Evolutionary conservation across 192 early-diverging fungal genomes (phyloP).

Genomic region (Coemansia pectinata): DNA sequence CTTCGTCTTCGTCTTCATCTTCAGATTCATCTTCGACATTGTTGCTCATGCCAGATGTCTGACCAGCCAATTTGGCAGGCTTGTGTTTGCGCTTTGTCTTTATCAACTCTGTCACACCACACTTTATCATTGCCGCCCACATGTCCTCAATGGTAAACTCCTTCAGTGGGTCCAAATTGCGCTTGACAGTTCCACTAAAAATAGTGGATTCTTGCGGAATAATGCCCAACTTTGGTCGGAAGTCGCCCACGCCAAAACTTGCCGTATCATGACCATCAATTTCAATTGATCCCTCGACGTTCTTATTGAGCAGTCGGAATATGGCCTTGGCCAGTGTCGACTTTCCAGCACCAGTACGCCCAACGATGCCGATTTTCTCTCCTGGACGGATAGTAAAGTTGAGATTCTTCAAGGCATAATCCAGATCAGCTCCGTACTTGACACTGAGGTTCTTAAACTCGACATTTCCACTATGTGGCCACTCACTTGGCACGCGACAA

Average conservation of each 20-base stretch:
- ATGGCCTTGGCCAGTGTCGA: slow-evolving; percentile 59
- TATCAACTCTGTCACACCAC: not conserved
- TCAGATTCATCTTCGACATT: not conserved
- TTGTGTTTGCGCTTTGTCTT: not conserved
- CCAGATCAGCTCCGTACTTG: slow-evolving; percentile 57
- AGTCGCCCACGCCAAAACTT: slow-evolving; percentile 55
- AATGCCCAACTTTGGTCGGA: slow-evolving; percentile 55
- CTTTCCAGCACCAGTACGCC: slow-evolving; percentile 79
- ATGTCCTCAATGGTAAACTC: slow-evolving; percentile 57
- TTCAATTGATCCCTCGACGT: slow-evolving; percentile 55
- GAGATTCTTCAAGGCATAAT: slow-evolving; percentile 62
- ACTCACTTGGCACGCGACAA: slow-evolving; percentile 42
- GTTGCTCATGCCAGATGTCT: not conserved
- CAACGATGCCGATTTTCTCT: slow-evolving; percentile 67
- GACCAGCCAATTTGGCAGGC: not conserved
- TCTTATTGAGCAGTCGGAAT: slow-evolving; percentile 65
- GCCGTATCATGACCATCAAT: slow-evolving; percentile 75
- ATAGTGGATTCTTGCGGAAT: slow-evolving; percentile 68
- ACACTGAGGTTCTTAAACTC: slow-evolving; percentile 59
- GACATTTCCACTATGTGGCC: slow-evolving; percentile 67
- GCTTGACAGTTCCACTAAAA: slow-evolving; percentile 61
- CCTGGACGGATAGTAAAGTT: slow-evolving; percentile 60
- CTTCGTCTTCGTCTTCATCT: slow-evolving; percentile 25
- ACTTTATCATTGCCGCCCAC: slow-evolving; percentile 60
- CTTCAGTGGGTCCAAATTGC: slow-evolving; percentile 67